Evolutionary conservation across 225 moss, liverwort and hornwort species (phyloP).

Genomic region (Polytrichum commune): DNA sequence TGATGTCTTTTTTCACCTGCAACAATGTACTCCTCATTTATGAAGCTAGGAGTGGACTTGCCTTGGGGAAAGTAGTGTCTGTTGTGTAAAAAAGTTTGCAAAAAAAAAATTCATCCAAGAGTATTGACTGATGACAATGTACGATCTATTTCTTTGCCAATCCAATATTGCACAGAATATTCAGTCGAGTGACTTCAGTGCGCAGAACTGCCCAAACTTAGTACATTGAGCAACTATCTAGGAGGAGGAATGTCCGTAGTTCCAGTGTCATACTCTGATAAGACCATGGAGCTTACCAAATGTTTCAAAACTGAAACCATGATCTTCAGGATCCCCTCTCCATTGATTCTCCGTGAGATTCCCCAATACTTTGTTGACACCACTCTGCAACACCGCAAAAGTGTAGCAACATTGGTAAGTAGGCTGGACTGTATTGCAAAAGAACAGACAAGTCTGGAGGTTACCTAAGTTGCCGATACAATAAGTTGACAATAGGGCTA

Average conservation of each 20-base stretch:
- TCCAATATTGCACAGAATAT: too few relatives aligned
- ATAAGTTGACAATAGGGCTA: too few relatives aligned
- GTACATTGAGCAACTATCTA: too few relatives aligned
- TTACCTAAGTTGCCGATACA: background rate
- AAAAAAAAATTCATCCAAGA: background rate
- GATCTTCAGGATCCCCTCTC: slow-evolving; percentile 26
- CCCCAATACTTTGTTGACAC: slow-evolving; percentile 13
- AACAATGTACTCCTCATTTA: background rate
- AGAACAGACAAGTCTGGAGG: background rate
- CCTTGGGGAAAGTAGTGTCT: too few relatives aligned
- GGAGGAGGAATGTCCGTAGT: too few relatives aligned
- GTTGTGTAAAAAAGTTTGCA: background rate
- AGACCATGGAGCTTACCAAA: slow-evolving; percentile 21
- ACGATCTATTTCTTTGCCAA: background rate
- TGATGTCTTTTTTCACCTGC: slow-evolving; percentile 21
- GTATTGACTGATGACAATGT: background rate
- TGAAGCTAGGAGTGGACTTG: too few relatives aligned
- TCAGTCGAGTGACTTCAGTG: too few relatives aligned
- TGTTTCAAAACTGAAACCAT: slow-evolving; percentile 12
- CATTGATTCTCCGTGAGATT: slow-evolving; percentile 26
- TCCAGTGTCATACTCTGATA: slow-evolving; percentile 1
- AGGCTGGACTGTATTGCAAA: background rate
- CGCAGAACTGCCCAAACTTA: too few relatives aligned
- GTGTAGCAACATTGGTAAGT: background rate
- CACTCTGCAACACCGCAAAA: slow-evolving; percentile 28